Conservation (phyloP, 495 filamentous ascomycete species). For the Clavariopsis aquatica region DNA sequence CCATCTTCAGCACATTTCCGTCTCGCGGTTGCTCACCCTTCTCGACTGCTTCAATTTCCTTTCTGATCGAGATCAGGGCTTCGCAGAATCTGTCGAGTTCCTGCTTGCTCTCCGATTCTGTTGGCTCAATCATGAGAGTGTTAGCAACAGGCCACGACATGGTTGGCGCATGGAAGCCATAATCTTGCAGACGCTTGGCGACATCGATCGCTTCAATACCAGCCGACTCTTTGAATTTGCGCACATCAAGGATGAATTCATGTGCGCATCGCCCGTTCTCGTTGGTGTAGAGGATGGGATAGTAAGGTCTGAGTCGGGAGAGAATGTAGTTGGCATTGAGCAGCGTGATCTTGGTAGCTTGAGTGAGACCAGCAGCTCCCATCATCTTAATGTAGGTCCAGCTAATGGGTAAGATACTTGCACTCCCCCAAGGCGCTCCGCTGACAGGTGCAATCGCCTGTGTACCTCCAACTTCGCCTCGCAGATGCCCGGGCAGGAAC, state of each 20-base stretch:
- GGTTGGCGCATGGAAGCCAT: conserved; percentile 96
- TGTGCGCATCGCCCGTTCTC: conserved; percentile 85
- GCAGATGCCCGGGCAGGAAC: conserved; percentile 76
- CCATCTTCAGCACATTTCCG: conserved; percentile 89
- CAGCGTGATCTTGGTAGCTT: conserved; percentile 90
- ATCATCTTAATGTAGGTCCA: conserved; percentile 99
- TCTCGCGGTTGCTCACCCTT: conserved; percentile 73
- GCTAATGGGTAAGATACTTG: conserved; percentile 92
- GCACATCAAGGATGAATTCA: conserved; percentile 96
- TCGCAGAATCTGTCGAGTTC: conserved; percentile 96
- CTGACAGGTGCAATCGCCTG: conserved; percentile 71
- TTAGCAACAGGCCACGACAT: conserved; percentile 98
- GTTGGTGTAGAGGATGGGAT: conserved; percentile 91
- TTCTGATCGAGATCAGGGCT: conserved; percentile 83
- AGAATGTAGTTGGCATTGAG: conserved; percentile 99
- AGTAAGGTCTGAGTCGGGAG: conserved; percentile 84
- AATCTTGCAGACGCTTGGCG: conserved; percentile 96
- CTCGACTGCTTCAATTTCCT: conserved; percentile 84
- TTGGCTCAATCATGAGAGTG: conserved; percentile 98
- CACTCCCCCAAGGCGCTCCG: conserved; percentile 87
- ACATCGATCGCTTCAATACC: conserved; percentile 95
- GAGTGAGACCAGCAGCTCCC: conserved; percentile 86
- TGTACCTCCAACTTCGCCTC: conserved; percentile 63
- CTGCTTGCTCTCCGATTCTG: conserved; percentile 88
- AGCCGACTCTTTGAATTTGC: conserved; percentile 77